These are phyloP conservation scores for Pueraria montana DNA, from an alignment of 306 rosid genomes.

Conservation along the genomic window DNA sequence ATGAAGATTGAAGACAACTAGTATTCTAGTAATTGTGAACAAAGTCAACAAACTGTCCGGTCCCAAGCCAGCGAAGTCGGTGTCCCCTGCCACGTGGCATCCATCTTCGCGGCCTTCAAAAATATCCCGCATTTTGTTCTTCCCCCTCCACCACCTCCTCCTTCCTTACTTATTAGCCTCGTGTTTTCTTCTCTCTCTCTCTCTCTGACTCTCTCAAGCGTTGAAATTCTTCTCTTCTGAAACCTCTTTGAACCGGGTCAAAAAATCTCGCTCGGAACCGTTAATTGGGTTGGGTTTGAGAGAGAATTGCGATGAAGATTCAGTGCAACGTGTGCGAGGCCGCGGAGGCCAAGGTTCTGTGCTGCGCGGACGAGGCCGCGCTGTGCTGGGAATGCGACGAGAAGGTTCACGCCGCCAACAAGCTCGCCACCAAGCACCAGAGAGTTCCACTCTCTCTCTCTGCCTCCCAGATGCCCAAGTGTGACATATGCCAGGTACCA, in stretches of 20 bases:
- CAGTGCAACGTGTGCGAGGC: slow-evolving; percentile 96
- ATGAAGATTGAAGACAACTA: no score
- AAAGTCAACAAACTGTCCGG: background rate
- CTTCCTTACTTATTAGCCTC: background rate
- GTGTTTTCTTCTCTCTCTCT: slow-evolving; percentile 7
- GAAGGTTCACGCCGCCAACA: slow-evolving; percentile 94
- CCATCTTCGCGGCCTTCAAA: background rate
- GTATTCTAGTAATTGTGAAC: no score
- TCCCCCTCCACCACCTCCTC: background rate
- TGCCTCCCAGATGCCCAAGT: slow-evolving; percentile 82
- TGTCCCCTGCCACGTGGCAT: background rate
- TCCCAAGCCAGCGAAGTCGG: background rate
- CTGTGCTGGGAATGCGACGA: slow-evolving; percentile 91
- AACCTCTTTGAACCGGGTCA: background rate
- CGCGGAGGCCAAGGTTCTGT: slow-evolving; percentile 88
- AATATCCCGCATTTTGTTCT: slow-evolving; percentile 6
- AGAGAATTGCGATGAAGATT: no score
- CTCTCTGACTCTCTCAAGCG: background rate
- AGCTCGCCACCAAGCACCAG: slow-evolving; percentile 93
- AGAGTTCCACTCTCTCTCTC: slow-evolving; percentile 77
- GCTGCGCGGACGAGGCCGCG: slow-evolving; percentile 98
- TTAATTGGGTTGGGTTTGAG: no score
- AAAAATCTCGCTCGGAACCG: background rate
- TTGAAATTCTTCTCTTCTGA: background rate
- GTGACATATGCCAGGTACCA: slow-evolving; percentile 93